Base-by-base conservation (phyloP, 2,329 filamentous ascomycete species). In the Ophidiomyces ophidiicola region DNA sequence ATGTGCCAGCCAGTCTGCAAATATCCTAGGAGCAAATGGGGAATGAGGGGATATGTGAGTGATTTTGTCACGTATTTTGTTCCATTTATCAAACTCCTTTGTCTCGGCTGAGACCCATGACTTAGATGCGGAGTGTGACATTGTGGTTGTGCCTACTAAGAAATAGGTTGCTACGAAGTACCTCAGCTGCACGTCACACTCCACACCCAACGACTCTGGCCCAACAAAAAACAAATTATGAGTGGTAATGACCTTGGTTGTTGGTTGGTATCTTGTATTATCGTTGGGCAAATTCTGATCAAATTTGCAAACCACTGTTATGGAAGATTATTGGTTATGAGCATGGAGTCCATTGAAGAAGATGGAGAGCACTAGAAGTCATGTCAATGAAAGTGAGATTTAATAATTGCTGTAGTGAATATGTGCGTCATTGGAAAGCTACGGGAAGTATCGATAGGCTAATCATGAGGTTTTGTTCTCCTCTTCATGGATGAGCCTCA, bases 31-130 rank as follows among this genome's bases (percentile, higher is more conserved):
- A 15, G 52, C 43, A 24, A 53, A 52, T 7, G 51, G 53, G 8
- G 54, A 57, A 23, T 44, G 42, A 11, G 50, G 50, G 3, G 46
- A 47, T 17, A 54, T 41, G 26, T 50, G 42, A 15, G 36, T 33
- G 40, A 56, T 48, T n/a, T 39, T 43, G 17, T 48, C 38, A 5
- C 50, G 44, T 34, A 51, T 44, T 17, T 42, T 50, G 25, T 37
- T 33, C 36, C 53, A 58, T 19, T 32, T 44, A 19, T 55, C 55
- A 15, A 47, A 44, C 39, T 55, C 52, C 34, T 44, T 49, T 4
- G 49, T 46, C 19, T 50, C 39, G 5, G 47, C 36, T 28, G 49
- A 52, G 20, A 50, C 40, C 55, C 56, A 59, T 23, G 50, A 57
- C 30, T 46, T 49, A 15, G 55, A 59, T 6, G 48, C 44, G 6